Base-by-base conservation (phyloP, 805 yeast genomes). In the Isabelozyma heimii region DNA sequence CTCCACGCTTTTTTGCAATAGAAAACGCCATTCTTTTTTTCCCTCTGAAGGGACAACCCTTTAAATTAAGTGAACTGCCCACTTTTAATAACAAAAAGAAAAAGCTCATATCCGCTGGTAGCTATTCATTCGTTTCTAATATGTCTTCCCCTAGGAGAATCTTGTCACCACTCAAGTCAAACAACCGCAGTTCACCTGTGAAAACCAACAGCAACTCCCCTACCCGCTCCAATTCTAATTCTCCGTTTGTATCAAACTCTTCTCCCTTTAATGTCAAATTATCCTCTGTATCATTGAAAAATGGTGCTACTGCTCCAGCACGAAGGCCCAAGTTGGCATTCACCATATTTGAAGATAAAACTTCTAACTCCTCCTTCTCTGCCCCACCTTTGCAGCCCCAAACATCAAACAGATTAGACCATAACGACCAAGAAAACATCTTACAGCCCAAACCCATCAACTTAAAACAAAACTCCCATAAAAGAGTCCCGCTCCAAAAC, bases 341-440 rank as follows among this genome's bases (percentile, higher is more conserved):
- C 46, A 55, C 58, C 40, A 60, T 61, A 38, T 60, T 46, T 46
- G 62, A 60, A 40, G 65, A 60, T 51, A 46, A 48, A n/a, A 43
- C 8, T 6, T 39, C 45, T 5, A 10, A 12, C 14, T 42, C 44
- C 13, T 42, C 44, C 13, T 28, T n/a, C 24, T 10, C 39, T 20
- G 15, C 27, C n/a, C 37, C 33, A 26, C 16, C 35, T 12, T 7
- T 16, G 9, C 37, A 24, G 13, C 35, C 13, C 7, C 44, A 41
- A 16, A 47, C 44, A 26, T 47, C 55, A 38, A 64, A 62, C 51
- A 57, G 52, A 39, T 55, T 48, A 24, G 60, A 60, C 49, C 65
- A 67, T 51, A 61, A 61, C 47, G 76, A 73, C 53, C 76, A 73
- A 59, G 78, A 73, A 51, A 73, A 73, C 53, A 62, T 70, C 42